Base-by-base conservation (phyloP, 306 rosid genomes). In the Phaseolus lunatus region DNA sequence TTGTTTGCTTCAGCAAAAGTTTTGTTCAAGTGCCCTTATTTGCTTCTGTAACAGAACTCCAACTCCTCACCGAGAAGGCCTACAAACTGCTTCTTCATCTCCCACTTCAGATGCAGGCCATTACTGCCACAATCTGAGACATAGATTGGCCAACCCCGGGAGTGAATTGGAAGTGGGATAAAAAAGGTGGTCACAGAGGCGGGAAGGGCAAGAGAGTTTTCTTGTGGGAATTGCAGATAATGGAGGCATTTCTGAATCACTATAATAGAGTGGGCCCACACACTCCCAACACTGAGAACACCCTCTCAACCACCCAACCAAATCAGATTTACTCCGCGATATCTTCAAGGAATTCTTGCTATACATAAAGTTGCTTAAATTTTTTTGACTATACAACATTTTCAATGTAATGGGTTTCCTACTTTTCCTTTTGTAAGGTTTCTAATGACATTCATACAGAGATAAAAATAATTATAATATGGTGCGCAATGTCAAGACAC, bases 1-100 rank as follows among this genome's bases (percentile, higher is more conserved):
- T 31, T 79, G 81, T 89, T 95, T 2, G 98, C 96, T 80, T 90
- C 98, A 3, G 85, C 90, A 78, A 90, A 70, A 24, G 97, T 90
- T 78, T 88, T 77, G 83, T 89, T 92, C 97, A 88, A 92, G 82
- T 88, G 98, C 37, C 86, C 2, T 68, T 72, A 83, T 86, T 92
- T 82, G 39, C 39, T 33, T 33, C 39, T 33, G 39, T 33, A 33
- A 33, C 90, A 97, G 79, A 95, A 84, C 87, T 89, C 90, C 78
- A 95, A 81, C 86, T 95, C 97, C 83, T 92, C 98, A 0, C 93
- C 80, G 15, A 95, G 85, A 49, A 95, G 97, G 77, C 92, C 97
- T 78, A 95, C 97, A 78, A 89, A 88, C 53, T 92, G 97, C 89
- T 95, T 95, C 86, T 95, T 95, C 98, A 95, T 90, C 82, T 95